Evolutionary conservation across 1,139 yeast species (phyloP).

Genomic region (Nakaseomyces nivariensis): DNA sequence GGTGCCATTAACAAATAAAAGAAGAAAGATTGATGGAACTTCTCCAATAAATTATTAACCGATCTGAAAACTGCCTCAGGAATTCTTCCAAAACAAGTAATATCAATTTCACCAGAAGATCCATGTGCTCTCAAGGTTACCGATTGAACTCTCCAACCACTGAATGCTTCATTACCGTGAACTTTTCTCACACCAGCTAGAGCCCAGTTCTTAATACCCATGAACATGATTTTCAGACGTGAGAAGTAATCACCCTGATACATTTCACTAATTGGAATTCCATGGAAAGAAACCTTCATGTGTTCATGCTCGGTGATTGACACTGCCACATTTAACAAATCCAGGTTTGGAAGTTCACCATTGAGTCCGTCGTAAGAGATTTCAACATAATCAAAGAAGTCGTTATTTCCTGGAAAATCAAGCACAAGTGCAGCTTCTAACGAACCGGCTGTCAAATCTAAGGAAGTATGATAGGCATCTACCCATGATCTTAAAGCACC

Average conservation of each 20-base stretch:
- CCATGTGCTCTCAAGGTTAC: conserved; percentile 57
- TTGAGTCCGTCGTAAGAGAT: conserved; percentile 79
- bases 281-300: conserved; percentile 58
- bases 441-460: conserved; percentile 89
- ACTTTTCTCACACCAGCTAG: conserved; percentile 53
- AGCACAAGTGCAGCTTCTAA: conserved; percentile 85
- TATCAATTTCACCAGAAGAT: conserved; percentile 42
- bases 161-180: conserved; percentile 80
- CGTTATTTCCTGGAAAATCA: conserved; percentile 62
- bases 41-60: conserved; percentile 84
- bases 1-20: conserved; percentile 81
- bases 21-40: conserved; percentile 94
- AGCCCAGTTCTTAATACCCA: conserved; percentile 60
- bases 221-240: conserved; percentile 49
- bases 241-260: conserved; percentile 38
- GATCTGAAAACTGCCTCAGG: conserved; percentile 82
- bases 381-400: conserved; percentile 66
- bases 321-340: conserved; percentile 72
- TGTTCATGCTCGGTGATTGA: conserved; percentile 66
- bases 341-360: conserved; percentile 93
- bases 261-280: conserved; percentile 40
- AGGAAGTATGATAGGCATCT: conserved; percentile 78
- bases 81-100: conserved; percentile 85
- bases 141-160: conserved; percentile 95
- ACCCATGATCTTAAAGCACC: conserved; percentile 80